phyloP scores from a whole-genome alignment of 352 stramenopile genomes.

The Globisporangium takayamanum region DNA sequence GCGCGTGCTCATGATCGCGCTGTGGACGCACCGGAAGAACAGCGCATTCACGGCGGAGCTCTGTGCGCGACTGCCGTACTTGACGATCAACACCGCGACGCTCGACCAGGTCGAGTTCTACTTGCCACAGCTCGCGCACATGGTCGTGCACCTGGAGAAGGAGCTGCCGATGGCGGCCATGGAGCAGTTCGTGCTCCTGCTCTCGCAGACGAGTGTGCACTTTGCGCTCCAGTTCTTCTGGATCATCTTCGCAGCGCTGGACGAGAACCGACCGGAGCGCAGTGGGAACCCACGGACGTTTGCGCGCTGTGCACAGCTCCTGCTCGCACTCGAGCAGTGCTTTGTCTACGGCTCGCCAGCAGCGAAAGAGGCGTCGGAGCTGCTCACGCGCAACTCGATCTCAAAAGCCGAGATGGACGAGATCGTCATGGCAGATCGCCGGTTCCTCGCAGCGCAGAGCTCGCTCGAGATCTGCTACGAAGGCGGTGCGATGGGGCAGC shows the following conservation, averaged over 20 bases:
- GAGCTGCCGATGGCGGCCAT: constrained; percentile 70
- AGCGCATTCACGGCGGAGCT: constrained; percentile 50
- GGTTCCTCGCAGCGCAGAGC: constrained; percentile 69
- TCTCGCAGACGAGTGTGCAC: constrained; percentile 71
- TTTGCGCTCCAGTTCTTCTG: constrained; percentile 84
- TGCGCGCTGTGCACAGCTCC: constrained; percentile 58
- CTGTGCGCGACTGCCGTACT: constrained; percentile 45
- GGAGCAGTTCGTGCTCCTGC: constrained; percentile 72
- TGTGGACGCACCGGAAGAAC: constrained; percentile 70
- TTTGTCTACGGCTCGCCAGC: constrained; percentile 71
- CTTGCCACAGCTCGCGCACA: constrained; percentile 73
- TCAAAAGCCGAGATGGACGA: constrained; percentile 67
- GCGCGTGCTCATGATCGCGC: constrained; percentile 57
- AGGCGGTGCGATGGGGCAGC: not conserved
- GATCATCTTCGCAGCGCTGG: constrained; percentile 72
- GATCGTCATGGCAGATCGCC: constrained; percentile 57
- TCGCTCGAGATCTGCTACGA: constrained; percentile 17
- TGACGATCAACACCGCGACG: constrained; percentile 40
- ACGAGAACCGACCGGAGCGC: constrained; percentile 74
- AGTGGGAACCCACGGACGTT: constrained; percentile 61
- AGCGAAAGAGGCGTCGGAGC: constrained; percentile 40
- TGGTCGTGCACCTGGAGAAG: constrained; percentile 77
- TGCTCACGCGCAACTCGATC: constrained; percentile 57
- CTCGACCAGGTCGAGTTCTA: constrained; percentile 81
- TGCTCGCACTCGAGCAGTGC: constrained; percentile 72